These are phyloP conservation scores for Debaryomyces psychrophilus DNA, from an alignment of 1,139 yeast genomes.

Conservation along the genomic window DNA sequence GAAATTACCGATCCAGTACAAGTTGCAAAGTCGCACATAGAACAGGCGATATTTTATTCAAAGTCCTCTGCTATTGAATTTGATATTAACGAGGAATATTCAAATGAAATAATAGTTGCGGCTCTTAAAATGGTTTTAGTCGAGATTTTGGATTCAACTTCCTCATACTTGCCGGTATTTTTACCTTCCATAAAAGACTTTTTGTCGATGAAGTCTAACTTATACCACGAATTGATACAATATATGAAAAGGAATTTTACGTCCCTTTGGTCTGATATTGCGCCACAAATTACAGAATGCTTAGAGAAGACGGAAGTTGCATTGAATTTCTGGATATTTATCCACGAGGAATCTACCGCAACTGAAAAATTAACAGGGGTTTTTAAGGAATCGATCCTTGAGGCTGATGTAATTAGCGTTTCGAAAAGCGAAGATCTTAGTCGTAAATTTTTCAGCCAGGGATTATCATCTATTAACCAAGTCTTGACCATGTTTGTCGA, in stretches of 20 bases:
- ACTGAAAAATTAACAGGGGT: constrained; percentile 16
- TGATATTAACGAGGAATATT: constrained; percentile 40
- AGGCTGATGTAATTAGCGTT: constrained; percentile 11
- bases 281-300: constrained; percentile 43
- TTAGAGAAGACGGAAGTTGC: constrained; percentile 65
- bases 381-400: constrained; percentile 21
- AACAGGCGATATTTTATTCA: constrained; percentile 75
- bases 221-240: constrained; percentile 44
- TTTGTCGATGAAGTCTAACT: constrained; percentile 27
- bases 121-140: constrained; percentile 54
- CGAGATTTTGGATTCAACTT: constrained; percentile 57
- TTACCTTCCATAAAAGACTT: constrained; percentile 32
- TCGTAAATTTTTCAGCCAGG: constrained; percentile 33
- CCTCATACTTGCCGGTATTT: constrained; percentile 37
- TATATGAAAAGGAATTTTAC: constrained; percentile 54
- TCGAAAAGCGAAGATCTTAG: constrained; percentile 22
- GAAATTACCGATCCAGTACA: constrained; percentile 31
- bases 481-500: constrained; percentile 41
- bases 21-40: constrained; percentile 69
- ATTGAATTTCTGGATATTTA: constrained; percentile 47
- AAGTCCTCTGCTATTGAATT: constrained; percentile 59
- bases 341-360: constrained; percentile 25
- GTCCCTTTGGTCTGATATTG: constrained; percentile 30
- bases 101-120: constrained; percentile 42
- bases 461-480: constrained; percentile 36